Base-by-base conservation (phyloP, 23 red algal genomes). In the Agarophyton chilense region DNA sequence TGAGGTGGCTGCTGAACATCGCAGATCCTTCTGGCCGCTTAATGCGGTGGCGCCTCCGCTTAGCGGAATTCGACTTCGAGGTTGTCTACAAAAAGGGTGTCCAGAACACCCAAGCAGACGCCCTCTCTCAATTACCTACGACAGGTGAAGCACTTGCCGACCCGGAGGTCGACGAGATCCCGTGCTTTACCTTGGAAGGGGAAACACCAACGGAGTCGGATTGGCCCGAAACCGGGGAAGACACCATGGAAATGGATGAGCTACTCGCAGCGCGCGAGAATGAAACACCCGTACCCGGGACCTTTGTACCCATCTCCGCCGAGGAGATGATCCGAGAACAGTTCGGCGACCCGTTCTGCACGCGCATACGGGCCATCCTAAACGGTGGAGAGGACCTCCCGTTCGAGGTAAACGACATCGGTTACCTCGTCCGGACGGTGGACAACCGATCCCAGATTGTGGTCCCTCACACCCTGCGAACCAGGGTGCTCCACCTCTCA, bases 31-130 rank as follows among this genome's bases (percentile, higher is more conserved):
- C 56, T 66, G 79, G 79, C 44, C 34, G 60, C 56, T 83, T 83
- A 39, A 67, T 67, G 60, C 79, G 55, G 44, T 83, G 79, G 79
- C 19, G 74, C 19, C 74, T 79, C 17, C 74, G 74, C 43, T 39
- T 52, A 32, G 19, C 74, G 40, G 74, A 57, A 31, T 79, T 55
- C 46, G 46, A 54, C 16, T 79, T 79, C 32, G 49, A 79, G 24
- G 41, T 79, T 5, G 25, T 10, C 2, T 79, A 54, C 46, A 79
- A 79, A 45, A 79, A 79, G 54, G 46, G 74, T 17, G 7, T 26
- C 43, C 74, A 33, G 49, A 79, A 79, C 52, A 46, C 52, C 29
- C 74, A 79, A n/a, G 74, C 74, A 28, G 74, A 79, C 19, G 74
- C 43, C 17, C 49, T 79, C 13, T 57, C 74, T 45, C 74, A 35